phyloP scores from a whole-genome alignment of 768 basidiomycete species.

The Dentipellis fragilis region DNA sequence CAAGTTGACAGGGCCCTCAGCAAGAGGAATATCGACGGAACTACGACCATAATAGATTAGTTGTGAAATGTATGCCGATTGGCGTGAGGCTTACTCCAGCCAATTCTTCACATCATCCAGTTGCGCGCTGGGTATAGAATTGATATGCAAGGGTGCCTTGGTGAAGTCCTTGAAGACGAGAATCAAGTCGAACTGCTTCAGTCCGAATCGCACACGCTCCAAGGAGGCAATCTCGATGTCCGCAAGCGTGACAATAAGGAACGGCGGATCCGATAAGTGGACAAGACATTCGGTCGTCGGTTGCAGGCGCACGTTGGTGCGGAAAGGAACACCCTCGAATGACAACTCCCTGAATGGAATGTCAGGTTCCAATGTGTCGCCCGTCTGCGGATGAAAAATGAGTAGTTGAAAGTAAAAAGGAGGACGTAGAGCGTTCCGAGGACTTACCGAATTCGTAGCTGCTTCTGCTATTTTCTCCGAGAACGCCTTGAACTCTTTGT shows the following conservation, averaged over 20 bases:
- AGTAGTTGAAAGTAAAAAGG: background rate
- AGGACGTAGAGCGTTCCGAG: conserved; percentile 17
- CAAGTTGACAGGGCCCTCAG: conserved; percentile 92
- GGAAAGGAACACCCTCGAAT: conserved; percentile 94
- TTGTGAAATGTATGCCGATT: background rate
- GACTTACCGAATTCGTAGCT: conserved; percentile 55
- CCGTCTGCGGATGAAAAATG: conserved; percentile 34
- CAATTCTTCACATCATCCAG: conserved; percentile 98
- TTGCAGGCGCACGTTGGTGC: conserved; percentile 88
- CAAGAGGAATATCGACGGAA: conserved; percentile 93
- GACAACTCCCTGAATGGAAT: conserved; percentile 96
- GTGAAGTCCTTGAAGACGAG: conserved; percentile 96
- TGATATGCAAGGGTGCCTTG: conserved; percentile 86
- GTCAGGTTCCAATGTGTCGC: conserved; percentile 86
- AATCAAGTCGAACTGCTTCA: conserved; percentile 97
- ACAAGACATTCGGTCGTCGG: conserved; percentile 97
- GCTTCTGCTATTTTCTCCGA: conserved; percentile 89
- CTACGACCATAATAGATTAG: conserved; percentile 29
- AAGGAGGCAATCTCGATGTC: conserved; percentile 96
- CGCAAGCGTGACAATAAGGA: conserved; percentile 86
- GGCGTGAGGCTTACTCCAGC: conserved; percentile 70
- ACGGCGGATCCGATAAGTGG: conserved; percentile 89
- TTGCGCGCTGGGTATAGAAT: conserved; percentile 83
- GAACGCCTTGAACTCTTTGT: conserved; percentile 91
- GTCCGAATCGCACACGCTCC: conserved; percentile 91